phyloP scores from a whole-genome alignment of 208 protist genomes.

The Crithidia fasciculata region DNA sequence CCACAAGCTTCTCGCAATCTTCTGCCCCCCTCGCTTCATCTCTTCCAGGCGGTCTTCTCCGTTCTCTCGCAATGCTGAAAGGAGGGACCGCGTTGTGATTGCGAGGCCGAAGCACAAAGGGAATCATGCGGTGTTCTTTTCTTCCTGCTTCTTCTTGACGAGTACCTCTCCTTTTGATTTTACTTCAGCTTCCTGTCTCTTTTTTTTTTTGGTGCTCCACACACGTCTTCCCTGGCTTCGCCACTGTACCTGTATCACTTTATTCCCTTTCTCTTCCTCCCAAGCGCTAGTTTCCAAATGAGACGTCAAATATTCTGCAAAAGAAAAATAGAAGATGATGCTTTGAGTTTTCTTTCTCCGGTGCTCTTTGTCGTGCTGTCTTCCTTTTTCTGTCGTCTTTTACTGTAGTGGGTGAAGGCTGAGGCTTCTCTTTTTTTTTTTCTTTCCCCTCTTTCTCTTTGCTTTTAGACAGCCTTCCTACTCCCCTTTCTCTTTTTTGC shows the following conservation, averaged over 20 bases:
- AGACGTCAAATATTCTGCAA: slow-evolving; percentile 3
- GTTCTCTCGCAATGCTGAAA: too few species aligned
- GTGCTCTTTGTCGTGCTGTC: neutral
- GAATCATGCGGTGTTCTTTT: too few species aligned
- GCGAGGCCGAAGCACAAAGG: too few species aligned
- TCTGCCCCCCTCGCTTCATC: too few species aligned
- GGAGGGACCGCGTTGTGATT: too few species aligned
- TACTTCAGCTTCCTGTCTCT: slow-evolving; percentile 3
- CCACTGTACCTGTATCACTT: neutral
- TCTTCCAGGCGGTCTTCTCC: too few species aligned
- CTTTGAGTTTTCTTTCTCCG: neutral
- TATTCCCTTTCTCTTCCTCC: too few species aligned
- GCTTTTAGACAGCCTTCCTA: slow-evolving; percentile 1
- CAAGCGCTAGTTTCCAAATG: neutral
- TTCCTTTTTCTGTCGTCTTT: neutral
- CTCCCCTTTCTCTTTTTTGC: neutral
- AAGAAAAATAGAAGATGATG: neutral
- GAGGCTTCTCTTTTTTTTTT: slow-evolving; percentile 6
- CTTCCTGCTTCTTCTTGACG: too few species aligned
- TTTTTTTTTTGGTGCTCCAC: neutral
- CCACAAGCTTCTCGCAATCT: too few species aligned
- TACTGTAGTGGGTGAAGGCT: neutral
- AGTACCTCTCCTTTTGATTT: too few species aligned
- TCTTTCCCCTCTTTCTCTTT: slow-evolving; percentile 4
- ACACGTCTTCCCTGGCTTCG: neutral